These are phyloP conservation scores for Eucalyptus paniculata DNA, from an alignment of 345 rosid species.

Conservation along the genomic window DNA sequence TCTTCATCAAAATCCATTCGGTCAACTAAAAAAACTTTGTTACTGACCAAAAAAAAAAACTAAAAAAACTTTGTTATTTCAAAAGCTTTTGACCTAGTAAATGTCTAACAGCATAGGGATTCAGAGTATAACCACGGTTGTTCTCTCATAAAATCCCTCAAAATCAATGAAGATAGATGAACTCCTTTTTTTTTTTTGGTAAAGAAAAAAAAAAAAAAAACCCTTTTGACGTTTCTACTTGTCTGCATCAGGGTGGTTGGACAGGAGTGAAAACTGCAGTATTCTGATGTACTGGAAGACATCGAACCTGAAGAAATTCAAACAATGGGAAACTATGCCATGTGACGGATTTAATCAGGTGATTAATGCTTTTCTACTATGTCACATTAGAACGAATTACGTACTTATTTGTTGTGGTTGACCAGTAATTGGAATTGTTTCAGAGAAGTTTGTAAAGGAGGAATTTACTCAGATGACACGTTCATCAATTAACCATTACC, in stretches of 20 bases:
- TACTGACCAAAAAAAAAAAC: no score
- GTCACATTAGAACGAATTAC: no score
- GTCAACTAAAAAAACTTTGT: not conserved
- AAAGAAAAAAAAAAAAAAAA: no score
- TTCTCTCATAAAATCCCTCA: not conserved
- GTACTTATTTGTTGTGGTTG: not conserved
- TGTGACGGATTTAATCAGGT: no score
- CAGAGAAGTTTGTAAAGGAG: not conserved
- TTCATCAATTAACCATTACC: not conserved
- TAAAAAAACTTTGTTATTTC: not conserved
- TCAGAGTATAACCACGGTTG: not conserved
- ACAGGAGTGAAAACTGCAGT: slow-evolving; percentile 78
- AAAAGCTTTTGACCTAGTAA: not conserved
- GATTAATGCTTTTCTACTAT: no score
- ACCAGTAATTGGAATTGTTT: not conserved
- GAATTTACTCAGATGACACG: not conserved
- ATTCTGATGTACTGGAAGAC: slow-evolving; percentile 17
- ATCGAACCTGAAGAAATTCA: no score
- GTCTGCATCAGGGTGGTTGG: slow-evolving; percentile 67
- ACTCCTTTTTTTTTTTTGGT: no score
- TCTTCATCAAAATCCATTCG: not conserved
- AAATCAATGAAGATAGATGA: no score
- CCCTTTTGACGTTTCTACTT: not conserved
- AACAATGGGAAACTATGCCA: no score
- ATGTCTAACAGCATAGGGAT: not conserved